Evolutionary conservation across 108 stramenopile species (phyloP), one percentile per base, ranked within the genome.

Genomic region (Aurantiochytrium sp.): DNA sequence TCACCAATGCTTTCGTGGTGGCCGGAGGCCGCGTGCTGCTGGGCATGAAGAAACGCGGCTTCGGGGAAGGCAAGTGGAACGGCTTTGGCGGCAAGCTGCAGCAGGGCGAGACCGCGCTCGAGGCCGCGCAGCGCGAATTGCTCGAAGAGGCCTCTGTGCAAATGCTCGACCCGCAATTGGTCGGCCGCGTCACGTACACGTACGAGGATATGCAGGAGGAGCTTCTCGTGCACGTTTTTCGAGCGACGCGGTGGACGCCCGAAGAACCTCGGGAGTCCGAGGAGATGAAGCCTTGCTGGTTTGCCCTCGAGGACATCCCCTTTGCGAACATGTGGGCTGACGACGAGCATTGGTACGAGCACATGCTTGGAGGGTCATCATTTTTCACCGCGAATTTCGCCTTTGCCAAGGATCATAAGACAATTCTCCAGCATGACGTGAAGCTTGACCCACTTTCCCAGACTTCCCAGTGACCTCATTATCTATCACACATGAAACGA

Each of bases 31-130:
- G 76, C 49, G 76, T 90, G 6, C 88, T 91, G 14, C 90, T 91
- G 49, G 90, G 90, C 5, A 87, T 92, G 76, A 92, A 92, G 90
- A 92, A 92, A 60, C 90, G 92, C 5, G 92, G 92, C 10, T 91
- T 92, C 58, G 92, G 92, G 28, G 35, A n/a, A 10, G 87, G 89
- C 72, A 90, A 90, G 59, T 92, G 43, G 49, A 92, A 92, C 47
- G 92, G 92, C 5, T 92, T 89, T 43, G 92, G 92, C 19, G 92
- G 92, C 59, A 92, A 92, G 60, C 59, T 92, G 14, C 90, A 91
- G 19, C 35, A 18, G 4, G 83, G 87, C 29, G 92, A 92, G 76
- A 90, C 88, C 5, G 14, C 58, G 21, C 23, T 23, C n/a, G 69
- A 88, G 53, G 87, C 51, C 51, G 92, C 92, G 29, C 57, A 25